Conservation (phyloP, 495 filamentous ascomycete genomes). For the Aspergillus nanangensis region DNA sequence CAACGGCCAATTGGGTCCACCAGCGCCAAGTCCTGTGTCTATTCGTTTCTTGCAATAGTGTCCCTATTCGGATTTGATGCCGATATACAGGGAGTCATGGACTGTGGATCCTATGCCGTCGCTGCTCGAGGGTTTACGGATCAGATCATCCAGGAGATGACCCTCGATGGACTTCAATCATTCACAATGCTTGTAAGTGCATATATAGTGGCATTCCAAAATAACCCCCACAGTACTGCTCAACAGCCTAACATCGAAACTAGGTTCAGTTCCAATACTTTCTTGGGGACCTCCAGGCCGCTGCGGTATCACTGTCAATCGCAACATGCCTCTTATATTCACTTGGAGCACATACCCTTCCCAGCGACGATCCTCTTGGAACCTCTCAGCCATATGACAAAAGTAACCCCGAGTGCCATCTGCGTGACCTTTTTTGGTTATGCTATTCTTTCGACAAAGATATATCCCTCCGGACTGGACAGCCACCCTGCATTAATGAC, state of each 20-base stretch:
- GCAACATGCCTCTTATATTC: conserved; percentile 13
- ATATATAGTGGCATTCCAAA: no score
- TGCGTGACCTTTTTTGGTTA: conserved; percentile 40
- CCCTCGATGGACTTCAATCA: conserved; percentile 12
- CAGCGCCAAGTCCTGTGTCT: conserved; percentile 16
- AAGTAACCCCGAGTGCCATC: conserved; percentile 7
- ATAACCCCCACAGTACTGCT: no score
- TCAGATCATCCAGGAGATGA: conserved; percentile 10
- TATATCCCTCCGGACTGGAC: conserved; percentile 32
- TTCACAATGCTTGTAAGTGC: conserved; percentile 15
- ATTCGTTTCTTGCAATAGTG: conserved; percentile 13
- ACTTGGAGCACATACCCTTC: conserved; percentile 9
- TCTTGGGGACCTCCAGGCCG: conserved; percentile 13
- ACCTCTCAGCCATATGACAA: conserved; percentile 1
- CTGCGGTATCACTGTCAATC: conserved; percentile 10
- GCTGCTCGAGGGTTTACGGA: conserved; percentile 4
- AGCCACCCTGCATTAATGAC: conserved; percentile 33
- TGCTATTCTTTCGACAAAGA: conserved; percentile 40
- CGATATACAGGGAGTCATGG: conserved; percentile 5
- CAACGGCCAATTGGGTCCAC: background rate
- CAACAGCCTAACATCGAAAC: background rate
- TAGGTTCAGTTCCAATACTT: conserved; percentile 16
- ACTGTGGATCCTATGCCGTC: conserved; percentile 12
- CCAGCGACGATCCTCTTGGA: no score
- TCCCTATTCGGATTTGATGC: conserved; percentile 11